phyloP scores from a whole-genome alignment of 1,284 basidiomycete species.

The Boletus hoseneyae region DNA sequence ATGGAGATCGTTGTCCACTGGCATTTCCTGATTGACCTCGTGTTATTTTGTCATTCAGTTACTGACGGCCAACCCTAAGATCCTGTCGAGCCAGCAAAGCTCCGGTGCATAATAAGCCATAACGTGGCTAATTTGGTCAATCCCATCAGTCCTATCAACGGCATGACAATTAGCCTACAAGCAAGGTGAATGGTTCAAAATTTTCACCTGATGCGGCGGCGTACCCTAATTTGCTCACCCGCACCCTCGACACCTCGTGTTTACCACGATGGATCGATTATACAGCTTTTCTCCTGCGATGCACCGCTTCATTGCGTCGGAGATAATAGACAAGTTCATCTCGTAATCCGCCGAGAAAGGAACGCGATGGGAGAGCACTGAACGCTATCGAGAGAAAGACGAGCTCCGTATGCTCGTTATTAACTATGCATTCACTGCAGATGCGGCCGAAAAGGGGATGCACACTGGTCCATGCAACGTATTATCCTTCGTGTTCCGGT shows the following conservation, averaged over 20 bases:
- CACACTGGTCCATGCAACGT: slow-evolving; percentile 20
- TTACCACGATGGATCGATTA: slow-evolving; percentile 30
- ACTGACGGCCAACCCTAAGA: slow-evolving; percentile 19
- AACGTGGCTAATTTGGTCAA: slow-evolving; percentile 4
- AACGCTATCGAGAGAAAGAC: slow-evolving; percentile 7
- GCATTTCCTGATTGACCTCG: slow-evolving; percentile 19
- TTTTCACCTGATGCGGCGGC: slow-evolving; percentile 15
- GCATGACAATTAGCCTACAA: slow-evolving; percentile 5
- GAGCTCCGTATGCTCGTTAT: slow-evolving; percentile 13
- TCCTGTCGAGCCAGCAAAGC: slow-evolving; percentile 13
- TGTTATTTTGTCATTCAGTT: slow-evolving; percentile 17
- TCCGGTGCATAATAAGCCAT: slow-evolving; percentile 3
- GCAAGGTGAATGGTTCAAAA: slow-evolving; percentile 14
- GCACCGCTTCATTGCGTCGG: slow-evolving; percentile 31
- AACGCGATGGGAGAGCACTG: slow-evolving; percentile 7
- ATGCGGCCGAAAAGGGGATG: slow-evolving; percentile 9
- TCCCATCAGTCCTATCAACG: slow-evolving; percentile 7
- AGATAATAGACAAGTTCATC: slow-evolving; percentile 27
- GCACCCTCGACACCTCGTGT: slow-evolving; percentile 30
- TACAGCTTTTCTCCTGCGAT: slow-evolving; percentile 23
- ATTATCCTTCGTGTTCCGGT: slow-evolving; percentile 26
- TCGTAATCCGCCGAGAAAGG: slow-evolving; percentile 21
- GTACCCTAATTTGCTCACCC: slow-evolving; percentile 16
- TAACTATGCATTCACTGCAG: slow-evolving; percentile 12
- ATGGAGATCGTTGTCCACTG: slow-evolving; percentile 18